These are phyloP conservation scores for Ascochyta fabae DNA, from an alignment of 2,329 filamentous ascomycete genomes.

Conservation along the genomic window DNA sequence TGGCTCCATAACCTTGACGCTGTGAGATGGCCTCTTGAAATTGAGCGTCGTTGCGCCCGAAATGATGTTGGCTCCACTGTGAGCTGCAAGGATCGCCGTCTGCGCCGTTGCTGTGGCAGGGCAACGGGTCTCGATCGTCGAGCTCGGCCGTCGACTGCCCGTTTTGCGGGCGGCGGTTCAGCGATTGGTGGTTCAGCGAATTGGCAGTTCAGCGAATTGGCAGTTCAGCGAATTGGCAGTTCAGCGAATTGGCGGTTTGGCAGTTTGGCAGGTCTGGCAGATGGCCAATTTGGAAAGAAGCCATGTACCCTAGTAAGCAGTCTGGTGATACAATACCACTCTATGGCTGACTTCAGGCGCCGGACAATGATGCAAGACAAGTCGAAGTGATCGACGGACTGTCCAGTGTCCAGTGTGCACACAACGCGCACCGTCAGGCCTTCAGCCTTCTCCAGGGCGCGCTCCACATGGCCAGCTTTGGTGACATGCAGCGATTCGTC, in stretches of 20 bases:
- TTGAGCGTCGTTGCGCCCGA: neutral
- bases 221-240: neutral
- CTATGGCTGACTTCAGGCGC: too few species aligned
- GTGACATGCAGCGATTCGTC: constrained; percentile 18
- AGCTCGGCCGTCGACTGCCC: constrained; percentile 4
- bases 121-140: constrained; percentile 11
- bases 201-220: too few species aligned
- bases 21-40: constrained; percentile 12
- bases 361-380: too few species aligned
- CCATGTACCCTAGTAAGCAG: too few species aligned
- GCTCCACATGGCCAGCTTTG: constrained; percentile 15
- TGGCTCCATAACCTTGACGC: too few species aligned
- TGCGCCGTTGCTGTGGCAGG: constrained; percentile 9
- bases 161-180: neutral
- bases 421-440: constrained; percentile 2
- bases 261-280: neutral
- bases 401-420: neutral
- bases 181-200: neutral
- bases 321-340: too few species aligned
- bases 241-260: neutral
- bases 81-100: constrained; percentile 12
- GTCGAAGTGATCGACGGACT: neutral
- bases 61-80: constrained; percentile 8
- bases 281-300: neutral
- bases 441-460: constrained; percentile 1